Conservation (phyloP, 768 basidiomycete species). For the Tubosaeta sp. region DNA sequence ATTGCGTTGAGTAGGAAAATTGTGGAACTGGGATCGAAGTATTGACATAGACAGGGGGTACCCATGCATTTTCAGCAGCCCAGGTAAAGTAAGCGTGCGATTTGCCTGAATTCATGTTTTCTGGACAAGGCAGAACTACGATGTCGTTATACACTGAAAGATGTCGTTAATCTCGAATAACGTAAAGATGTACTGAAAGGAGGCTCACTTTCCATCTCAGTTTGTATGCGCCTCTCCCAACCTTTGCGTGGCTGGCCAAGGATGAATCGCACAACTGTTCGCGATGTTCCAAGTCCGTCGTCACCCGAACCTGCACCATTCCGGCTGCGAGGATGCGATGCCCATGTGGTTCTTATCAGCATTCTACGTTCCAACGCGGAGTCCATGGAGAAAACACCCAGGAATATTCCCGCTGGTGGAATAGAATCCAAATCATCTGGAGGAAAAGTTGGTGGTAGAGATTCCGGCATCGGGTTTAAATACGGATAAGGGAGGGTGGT, state of each 20-base stretch:
- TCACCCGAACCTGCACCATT: slow-evolving; percentile 69
- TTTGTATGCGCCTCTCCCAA: slow-evolving; percentile 72
- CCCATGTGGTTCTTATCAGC: slow-evolving; percentile 86
- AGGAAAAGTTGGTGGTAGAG: slow-evolving; percentile 52
- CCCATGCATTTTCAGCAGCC: slow-evolving; percentile 89
- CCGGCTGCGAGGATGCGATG: slow-evolving; percentile 74
- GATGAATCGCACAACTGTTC: slow-evolving; percentile 85
- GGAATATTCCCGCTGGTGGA: slow-evolving; percentile 79
- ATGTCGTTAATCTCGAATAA: slow-evolving; percentile 2
- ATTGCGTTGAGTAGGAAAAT: slow-evolving; percentile 66
- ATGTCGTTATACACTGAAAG: slow-evolving; percentile 80
- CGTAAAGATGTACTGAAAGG: neutral
- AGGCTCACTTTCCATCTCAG: slow-evolving; percentile 87
- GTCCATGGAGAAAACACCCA: slow-evolving; percentile 90
- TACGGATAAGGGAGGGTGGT: slow-evolving; percentile 38
- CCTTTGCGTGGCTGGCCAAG: slow-evolving; percentile 78
- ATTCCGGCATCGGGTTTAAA: slow-evolving; percentile 30
- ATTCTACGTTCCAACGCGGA: slow-evolving; percentile 80
- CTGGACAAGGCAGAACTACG: slow-evolving; percentile 72
- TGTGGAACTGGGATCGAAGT: slow-evolving; percentile 38
- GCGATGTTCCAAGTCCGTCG: slow-evolving; percentile 68
- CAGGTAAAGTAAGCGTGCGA: slow-evolving; percentile 89
- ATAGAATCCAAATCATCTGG: slow-evolving; percentile 67
- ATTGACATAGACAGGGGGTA: slow-evolving; percentile 68
- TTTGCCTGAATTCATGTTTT: slow-evolving; percentile 98